Conservation (phyloP, 2,329 filamentous ascomycete species). For the Triangularia setosa region DNA sequence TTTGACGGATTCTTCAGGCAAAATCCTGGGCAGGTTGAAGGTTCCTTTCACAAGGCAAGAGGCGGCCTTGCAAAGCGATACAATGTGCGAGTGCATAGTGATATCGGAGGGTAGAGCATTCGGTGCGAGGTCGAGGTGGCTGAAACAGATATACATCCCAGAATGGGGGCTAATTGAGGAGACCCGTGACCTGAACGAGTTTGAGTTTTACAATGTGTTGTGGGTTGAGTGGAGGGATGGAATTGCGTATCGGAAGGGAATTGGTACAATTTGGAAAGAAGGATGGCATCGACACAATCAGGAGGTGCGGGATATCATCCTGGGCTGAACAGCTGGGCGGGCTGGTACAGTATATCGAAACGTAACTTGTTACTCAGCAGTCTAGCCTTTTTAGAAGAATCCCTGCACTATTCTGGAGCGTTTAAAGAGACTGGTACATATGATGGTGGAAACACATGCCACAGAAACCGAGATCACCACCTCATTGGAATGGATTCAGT, state of each 20-base stretch:
- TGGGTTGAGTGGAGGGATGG: neutral
- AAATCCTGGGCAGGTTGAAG: neutral
- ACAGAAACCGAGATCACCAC: conserved; percentile 19
- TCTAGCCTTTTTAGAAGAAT: too few relatives aligned
- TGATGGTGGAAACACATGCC: conserved; percentile 32
- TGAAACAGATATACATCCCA: neutral
- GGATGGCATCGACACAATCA: neutral
- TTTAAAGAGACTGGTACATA: conserved; percentile 19
- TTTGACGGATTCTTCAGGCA: neutral
- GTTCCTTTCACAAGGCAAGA: neutral
- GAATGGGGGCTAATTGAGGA: neutral
- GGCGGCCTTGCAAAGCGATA: neutral
- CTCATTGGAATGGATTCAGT: conserved; percentile 30
- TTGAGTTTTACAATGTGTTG: neutral
- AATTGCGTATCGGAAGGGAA: neutral
- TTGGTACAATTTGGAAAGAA: neutral
- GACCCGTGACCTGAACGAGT: neutral
- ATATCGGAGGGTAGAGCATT: neutral
- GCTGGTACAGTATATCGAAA: too few relatives aligned
- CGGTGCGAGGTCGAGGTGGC: neutral
- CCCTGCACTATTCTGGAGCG: too few relatives aligned
- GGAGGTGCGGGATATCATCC: neutral
- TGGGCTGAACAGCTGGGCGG: neutral
- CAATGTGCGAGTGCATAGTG: neutral
- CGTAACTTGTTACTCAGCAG: too few relatives aligned